Conservation (phyloP, 2,329 filamentous ascomycete species). For the Fusarium bactridioides region DNA sequence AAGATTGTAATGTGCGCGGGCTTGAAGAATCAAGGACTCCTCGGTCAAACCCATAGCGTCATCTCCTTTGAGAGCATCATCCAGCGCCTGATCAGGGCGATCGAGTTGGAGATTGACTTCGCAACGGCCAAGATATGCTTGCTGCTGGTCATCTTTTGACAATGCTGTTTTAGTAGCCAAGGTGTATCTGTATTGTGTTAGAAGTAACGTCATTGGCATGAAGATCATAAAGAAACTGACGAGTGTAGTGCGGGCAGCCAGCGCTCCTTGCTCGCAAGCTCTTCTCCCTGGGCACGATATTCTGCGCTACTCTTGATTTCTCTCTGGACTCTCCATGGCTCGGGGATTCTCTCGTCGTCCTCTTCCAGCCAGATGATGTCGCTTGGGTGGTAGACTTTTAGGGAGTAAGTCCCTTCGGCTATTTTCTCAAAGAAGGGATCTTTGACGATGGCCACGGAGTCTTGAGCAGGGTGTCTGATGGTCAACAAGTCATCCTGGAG, state of each 20-base stretch:
- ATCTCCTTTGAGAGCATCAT: conserved; percentile 37
- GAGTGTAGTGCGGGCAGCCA: conserved; percentile 45
- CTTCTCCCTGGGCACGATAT: conserved; percentile 47
- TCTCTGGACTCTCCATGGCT: conserved; percentile 42
- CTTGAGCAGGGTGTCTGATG: conserved; percentile 47
- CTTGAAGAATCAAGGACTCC: conserved; percentile 55
- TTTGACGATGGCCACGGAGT: conserved; percentile 55
- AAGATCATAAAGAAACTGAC: conserved; percentile 35
- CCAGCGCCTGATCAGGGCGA: conserved; percentile 43
- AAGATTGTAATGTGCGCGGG: conserved; percentile 55
- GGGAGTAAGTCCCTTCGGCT: conserved; percentile 49
- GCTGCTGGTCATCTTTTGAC: conserved; percentile 44
- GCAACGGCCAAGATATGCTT: conserved; percentile 49
- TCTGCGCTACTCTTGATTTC: conserved; percentile 4
- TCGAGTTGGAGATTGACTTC: conserved; percentile 44
- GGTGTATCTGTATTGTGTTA: background rate
- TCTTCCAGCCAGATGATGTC: conserved; percentile 53
- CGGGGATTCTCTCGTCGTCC: conserved; percentile 51
- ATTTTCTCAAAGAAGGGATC: conserved; percentile 60
- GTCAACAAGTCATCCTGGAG: conserved; percentile 46
- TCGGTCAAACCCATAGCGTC: conserved; percentile 43
- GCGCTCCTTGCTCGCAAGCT: conserved; percentile 32
- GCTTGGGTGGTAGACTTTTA: conserved; percentile 62
- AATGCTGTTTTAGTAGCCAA: background rate
- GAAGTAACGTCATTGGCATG: background rate